Evolutionary conservation across 768 basidiomycete genomes (phyloP).

Genomic region (Neoboletus subvelutipes): DNA sequence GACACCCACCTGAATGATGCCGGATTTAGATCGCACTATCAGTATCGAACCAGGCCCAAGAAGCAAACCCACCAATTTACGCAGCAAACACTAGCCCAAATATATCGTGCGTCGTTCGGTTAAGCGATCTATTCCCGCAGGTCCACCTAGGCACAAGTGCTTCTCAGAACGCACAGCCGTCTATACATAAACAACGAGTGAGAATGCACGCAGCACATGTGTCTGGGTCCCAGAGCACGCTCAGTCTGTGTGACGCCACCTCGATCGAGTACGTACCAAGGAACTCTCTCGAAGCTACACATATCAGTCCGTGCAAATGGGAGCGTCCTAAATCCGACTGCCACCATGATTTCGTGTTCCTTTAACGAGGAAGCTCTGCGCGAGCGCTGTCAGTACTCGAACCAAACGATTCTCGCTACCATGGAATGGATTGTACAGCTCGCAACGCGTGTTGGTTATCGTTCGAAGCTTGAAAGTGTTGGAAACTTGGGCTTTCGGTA

Average conservation of each 20-base stretch:
- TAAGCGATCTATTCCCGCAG: not conserved
- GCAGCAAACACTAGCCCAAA: not conserved
- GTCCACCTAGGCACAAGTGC: not conserved
- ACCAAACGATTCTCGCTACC: not conserved
- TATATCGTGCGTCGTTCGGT: not conserved
- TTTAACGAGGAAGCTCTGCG: not conserved
- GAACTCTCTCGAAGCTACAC: not conserved
- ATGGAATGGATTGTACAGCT: not conserved
- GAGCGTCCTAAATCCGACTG: not conserved
- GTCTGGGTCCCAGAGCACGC: not conserved
- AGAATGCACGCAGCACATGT: not conserved
- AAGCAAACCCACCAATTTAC: too few relatives aligned
- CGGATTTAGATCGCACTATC: not conserved
- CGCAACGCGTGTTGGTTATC: not conserved
- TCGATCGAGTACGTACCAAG: too few relatives aligned
- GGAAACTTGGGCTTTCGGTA: too few relatives aligned
- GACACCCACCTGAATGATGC: not conserved
- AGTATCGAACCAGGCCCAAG: not conserved
- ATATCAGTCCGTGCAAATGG: not conserved
- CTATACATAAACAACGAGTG: not conserved
- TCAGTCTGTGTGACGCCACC: not conserved
- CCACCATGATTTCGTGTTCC: not conserved
- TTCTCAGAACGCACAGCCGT: not conserved
- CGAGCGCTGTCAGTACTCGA: not conserved
- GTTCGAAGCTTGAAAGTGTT: not conserved